Conservation (phyloP, 345 rosid species). For the Mangifera indica region DNA sequence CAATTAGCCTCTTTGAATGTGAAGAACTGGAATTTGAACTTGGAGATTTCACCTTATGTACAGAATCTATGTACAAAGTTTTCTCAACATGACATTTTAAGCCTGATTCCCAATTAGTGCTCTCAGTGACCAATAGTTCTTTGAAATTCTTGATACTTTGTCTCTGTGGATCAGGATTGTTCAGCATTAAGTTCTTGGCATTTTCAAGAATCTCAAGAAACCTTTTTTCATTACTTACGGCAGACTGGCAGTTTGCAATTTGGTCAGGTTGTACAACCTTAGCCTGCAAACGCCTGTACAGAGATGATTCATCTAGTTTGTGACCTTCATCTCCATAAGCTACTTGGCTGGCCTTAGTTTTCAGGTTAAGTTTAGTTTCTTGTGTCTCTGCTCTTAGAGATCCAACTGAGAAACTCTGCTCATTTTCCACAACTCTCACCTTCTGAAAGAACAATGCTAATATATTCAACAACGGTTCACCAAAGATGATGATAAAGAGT, state of each 20-base stretch:
- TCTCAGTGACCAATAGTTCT: conserved; percentile 56
- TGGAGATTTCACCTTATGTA: conserved; percentile 38
- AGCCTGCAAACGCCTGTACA: conserved; percentile 30
- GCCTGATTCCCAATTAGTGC: conserved; percentile 41
- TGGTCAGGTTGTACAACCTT: conserved; percentile 18
- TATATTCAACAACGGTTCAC: background rate
- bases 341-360: conserved; percentile 17
- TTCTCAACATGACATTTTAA: conserved; percentile 55
- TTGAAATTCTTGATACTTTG: conserved; percentile 35
- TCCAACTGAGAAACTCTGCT: conserved; percentile 16
- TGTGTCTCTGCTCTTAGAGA: conserved; percentile 14
- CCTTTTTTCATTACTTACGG: conserved; percentile 16
- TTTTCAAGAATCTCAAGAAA: conserved; percentile 26
- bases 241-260: conserved; percentile 10
- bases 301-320: conserved; percentile 32
- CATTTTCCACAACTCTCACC: conserved; percentile 16
- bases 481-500: background rate
- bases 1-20: conserved; percentile 18
- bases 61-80: conserved; percentile 72
- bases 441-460: conserved; percentile 27
- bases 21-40: conserved; percentile 23
- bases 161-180: conserved; percentile 13
- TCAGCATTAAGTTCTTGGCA: conserved; percentile 20
- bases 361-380: conserved; percentile 33
- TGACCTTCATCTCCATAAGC: conserved; percentile 12